Evolutionary conservation across 1,284 basidiomycete species (phyloP).

Genomic region (Papiliotrema flavescens): DNA sequence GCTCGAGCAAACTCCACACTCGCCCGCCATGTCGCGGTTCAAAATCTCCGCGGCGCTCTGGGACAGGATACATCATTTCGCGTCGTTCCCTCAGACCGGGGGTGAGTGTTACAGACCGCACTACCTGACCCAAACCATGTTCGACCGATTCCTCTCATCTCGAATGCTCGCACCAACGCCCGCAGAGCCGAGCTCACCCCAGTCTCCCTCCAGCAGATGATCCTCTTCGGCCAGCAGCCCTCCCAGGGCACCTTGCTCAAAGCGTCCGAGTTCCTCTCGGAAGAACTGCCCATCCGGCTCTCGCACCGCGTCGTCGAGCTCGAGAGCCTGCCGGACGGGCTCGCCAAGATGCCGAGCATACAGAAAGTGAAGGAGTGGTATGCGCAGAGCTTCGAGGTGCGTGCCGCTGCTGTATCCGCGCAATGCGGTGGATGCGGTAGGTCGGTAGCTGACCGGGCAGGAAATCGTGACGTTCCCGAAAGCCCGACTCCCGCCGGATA

Average conservation of each 20-base stretch:
- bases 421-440: not conserved
- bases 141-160: no score
- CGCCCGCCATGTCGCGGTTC: slow-evolving; percentile 46
- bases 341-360: slow-evolving; percentile 89
- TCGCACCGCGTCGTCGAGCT: slow-evolving; percentile 96
- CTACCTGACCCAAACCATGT: no score
- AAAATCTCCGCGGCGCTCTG: slow-evolving; percentile 74
- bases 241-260: slow-evolving; percentile 81
- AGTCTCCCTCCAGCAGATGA: slow-evolving; percentile 92
- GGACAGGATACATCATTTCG: slow-evolving; percentile 91
- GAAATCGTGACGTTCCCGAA: slow-evolving; percentile 82
- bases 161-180: no score
- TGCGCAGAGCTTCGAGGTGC: slow-evolving; percentile 93
- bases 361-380: slow-evolving; percentile 98
- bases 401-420: slow-evolving; percentile 28
- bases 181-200: not conserved
- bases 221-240: slow-evolving; percentile 80
- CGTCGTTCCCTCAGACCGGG: slow-evolving; percentile 87
- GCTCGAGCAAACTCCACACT: no score
- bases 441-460: slow-evolving; percentile 54
- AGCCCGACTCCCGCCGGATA: slow-evolving; percentile 63
- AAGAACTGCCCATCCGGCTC: slow-evolving; percentile 80
- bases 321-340: slow-evolving; percentile 86
- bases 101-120: no score
- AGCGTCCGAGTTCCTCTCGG: slow-evolving; percentile 76